Evolutionary conservation across 805 yeast species (phyloP).

Genomic region (Priceomyces carsonii): DNA sequence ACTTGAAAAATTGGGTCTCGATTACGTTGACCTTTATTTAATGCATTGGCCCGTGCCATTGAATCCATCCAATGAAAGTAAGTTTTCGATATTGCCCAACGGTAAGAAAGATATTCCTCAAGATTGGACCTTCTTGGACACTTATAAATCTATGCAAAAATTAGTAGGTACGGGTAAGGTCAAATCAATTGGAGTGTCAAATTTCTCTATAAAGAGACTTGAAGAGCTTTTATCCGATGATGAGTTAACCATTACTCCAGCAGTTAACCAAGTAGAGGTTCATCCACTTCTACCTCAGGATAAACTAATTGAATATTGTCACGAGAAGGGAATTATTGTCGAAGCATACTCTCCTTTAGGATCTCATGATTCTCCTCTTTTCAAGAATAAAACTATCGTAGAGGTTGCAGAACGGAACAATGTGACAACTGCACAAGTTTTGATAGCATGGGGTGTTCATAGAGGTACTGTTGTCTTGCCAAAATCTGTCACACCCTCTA

Average conservation of each 20-base stretch:
- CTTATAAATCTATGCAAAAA: constrained; percentile 39
- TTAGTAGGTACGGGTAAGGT: constrained; percentile 27
- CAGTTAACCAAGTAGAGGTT: constrained; percentile 50
- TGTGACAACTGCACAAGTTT: constrained; percentile 35
- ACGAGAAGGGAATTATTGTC: constrained; percentile 35
- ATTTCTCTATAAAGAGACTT: constrained; percentile 47
- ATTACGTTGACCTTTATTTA: constrained; percentile 70
- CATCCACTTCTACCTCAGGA: constrained; percentile 52
- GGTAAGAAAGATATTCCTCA: constrained; percentile 22
- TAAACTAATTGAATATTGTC: constrained; percentile 55
- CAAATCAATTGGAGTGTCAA: constrained; percentile 60
- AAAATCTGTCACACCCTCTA: constrained; percentile 35
- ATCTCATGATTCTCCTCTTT: constrained; percentile 36
- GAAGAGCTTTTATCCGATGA: constrained; percentile 44
- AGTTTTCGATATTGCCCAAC: constrained; percentile 27
- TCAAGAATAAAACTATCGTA: constrained; percentile 28
- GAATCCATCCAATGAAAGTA: constrained; percentile 19
- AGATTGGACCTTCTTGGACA: constrained; percentile 20
- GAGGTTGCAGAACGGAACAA: constrained; percentile 31
- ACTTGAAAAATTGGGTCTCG: constrained; percentile 59
- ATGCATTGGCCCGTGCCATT: constrained; percentile 72
- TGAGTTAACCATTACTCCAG: constrained; percentile 43
- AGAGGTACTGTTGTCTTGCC: constrained; percentile 42
- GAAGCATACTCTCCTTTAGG: constrained; percentile 37
- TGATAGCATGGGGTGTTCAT: constrained; percentile 41